A percentile compares a stretch with the other conserved stretches of the same genome.
Conservation (phyloP, 2,329 filamentous ascomycete genomes). For the Macrophomina phaseolina region DNA sequence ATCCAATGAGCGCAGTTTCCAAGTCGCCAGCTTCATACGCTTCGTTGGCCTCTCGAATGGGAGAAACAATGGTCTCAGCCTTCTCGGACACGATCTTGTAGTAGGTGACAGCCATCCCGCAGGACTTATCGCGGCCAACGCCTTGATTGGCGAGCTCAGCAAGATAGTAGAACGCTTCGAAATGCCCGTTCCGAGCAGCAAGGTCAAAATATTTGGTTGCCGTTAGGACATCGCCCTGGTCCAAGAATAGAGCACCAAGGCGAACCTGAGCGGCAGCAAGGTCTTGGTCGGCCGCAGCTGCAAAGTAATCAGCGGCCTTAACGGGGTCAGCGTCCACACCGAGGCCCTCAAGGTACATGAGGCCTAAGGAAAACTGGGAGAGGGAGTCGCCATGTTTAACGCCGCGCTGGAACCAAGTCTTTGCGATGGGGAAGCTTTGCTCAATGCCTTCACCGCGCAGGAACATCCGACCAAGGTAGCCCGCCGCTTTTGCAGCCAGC, state of each 20-base stretch:
- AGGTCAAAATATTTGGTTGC: slow-evolving; percentile 88
- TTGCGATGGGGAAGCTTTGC: slow-evolving; percentile 77
- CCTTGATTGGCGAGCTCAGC: slow-evolving; percentile 85
- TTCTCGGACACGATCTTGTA: slow-evolving; percentile 91
- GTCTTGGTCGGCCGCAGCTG: slow-evolving; percentile 80
- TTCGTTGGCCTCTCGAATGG: slow-evolving; percentile 81
- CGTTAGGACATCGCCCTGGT: slow-evolving; percentile 81
- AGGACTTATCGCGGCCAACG: slow-evolving; percentile 79
- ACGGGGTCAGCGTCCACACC: slow-evolving; percentile 73
- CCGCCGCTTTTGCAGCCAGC: slow-evolving; percentile 80
- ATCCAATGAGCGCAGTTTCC: slow-evolving; percentile 79
- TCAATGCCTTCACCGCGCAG: slow-evolving; percentile 83
- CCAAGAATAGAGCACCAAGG: slow-evolving; percentile 82
- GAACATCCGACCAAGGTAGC: slow-evolving; percentile 88
- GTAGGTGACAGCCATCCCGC: slow-evolving; percentile 76
- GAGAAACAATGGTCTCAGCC: slow-evolving; percentile 83
- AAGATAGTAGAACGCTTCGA: slow-evolving; percentile 91
- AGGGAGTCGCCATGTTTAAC: slow-evolving; percentile 76
- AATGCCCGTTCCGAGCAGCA: slow-evolving; percentile 79
- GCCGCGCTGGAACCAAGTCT: slow-evolving; percentile 83
- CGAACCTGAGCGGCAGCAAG: slow-evolving; percentile 80
- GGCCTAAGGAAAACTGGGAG: slow-evolving; percentile 81
- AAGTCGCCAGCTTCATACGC: slow-evolving; percentile 80
- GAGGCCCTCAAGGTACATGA: slow-evolving; percentile 82
- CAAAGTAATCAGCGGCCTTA: slow-evolving; percentile 77